Conservation (phyloP, 768 basidiomycete species). For the Lyophyllum atratum region DNA sequence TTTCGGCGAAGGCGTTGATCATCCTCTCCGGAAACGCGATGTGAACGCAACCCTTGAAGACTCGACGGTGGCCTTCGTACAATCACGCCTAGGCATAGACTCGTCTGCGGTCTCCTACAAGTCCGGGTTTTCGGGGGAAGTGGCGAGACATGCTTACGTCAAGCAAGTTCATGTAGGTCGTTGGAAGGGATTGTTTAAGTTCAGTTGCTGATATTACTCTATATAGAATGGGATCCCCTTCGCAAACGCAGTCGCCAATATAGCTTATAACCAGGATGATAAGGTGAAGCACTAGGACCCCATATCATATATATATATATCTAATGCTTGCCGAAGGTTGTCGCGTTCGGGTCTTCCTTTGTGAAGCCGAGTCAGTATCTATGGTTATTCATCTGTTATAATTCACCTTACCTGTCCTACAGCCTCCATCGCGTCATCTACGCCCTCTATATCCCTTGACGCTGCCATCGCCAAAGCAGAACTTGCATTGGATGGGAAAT, state of each 20-base stretch:
- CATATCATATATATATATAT: neutral
- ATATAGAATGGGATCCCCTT: conserved; percentile 19
- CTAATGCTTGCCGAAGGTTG: conserved; percentile 20
- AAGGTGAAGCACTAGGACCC: conserved; percentile 20
- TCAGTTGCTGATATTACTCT: neutral
- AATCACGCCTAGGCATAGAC: conserved; percentile 17
- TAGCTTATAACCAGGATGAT: conserved; percentile 18
- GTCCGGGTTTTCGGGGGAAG: conserved; percentile 22
- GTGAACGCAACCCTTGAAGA: conserved; percentile 7
- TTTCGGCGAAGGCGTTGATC: conserved; percentile 15
- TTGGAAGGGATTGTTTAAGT: neutral
- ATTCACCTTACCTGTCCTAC: neutral
- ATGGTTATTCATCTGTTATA: neutral
- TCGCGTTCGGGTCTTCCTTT: conserved; percentile 49
- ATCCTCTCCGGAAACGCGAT: conserved; percentile 14
- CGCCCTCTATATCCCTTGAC: conserved; percentile 35
- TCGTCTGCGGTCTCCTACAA: conserved; percentile 17
- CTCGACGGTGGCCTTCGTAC: conserved; percentile 16
- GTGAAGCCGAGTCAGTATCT: conserved; percentile 36
- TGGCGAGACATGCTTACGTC: conserved; percentile 28
- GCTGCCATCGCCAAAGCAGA: conserved; percentile 40
- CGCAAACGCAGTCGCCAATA: conserved; percentile 21
- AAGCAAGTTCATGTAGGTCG: conserved; percentile 29
- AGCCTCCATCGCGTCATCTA: conserved; percentile 33
- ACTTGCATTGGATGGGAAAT: conserved; percentile 35